These are phyloP conservation scores for Fusarium oxysporum DNA, from an alignment of 2,329 filamentous ascomycete species.

Conservation along the genomic window DNA sequence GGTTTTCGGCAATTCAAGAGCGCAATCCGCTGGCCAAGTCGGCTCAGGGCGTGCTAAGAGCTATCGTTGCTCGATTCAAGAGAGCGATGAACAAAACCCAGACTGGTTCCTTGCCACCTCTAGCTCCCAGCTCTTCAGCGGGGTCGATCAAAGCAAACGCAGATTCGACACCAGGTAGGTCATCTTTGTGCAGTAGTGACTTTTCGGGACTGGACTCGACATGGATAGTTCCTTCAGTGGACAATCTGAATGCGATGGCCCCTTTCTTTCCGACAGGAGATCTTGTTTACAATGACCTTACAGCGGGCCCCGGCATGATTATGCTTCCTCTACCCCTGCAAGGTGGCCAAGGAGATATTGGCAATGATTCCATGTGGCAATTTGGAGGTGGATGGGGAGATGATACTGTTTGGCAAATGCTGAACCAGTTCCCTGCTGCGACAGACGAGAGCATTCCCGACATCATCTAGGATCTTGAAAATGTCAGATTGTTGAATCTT, in stretches of 20 bases:
- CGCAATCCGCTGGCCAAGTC: constrained; percentile 66
- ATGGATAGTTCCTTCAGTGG: constrained; percentile 58
- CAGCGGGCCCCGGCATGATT: constrained; percentile 53
- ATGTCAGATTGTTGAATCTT: neutral
- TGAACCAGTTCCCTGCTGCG: constrained; percentile 61
- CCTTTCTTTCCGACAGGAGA: constrained; percentile 69
- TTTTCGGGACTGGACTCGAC: constrained; percentile 39
- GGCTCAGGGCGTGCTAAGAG: constrained; percentile 66
- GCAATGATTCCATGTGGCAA: constrained; percentile 53
- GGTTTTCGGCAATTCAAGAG: constrained; percentile 67
- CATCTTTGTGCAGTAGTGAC: constrained; percentile 9
- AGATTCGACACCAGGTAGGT: constrained; percentile 32
- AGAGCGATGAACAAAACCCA: constrained; percentile 56
- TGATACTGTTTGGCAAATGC: constrained; percentile 67
- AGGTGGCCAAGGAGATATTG: constrained; percentile 5
- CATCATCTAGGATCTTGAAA: neutral
- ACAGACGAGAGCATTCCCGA: constrained; percentile 19
- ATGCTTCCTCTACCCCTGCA: constrained; percentile 33
- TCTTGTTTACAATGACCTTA: constrained; percentile 67
- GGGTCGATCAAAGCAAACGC: constrained; percentile 1
- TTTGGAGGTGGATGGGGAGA: constrained; percentile 67
- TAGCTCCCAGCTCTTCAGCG: constrained; percentile 1
- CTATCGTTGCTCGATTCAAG: constrained; percentile 65
- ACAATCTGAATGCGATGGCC: constrained; percentile 63
- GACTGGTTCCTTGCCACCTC: constrained; percentile 25